Conservation (phyloP, 1,284 basidiomycete species). For the Mrakiaceae sp. region DNA sequence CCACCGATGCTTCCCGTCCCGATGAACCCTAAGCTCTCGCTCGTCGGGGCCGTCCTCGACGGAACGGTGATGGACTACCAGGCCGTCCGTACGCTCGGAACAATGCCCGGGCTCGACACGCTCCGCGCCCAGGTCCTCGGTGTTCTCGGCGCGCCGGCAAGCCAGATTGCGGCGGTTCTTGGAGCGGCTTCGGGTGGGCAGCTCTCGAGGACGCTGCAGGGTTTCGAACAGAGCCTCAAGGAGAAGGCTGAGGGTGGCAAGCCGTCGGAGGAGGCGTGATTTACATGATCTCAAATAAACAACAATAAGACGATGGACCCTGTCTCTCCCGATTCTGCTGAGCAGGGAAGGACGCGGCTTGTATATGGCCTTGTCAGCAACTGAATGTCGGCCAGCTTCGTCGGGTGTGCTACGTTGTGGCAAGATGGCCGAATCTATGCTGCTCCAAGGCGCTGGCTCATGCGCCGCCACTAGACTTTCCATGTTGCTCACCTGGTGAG, state of each 20-base stretch:
- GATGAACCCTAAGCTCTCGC: conserved; percentile 9
- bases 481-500: too few relatives aligned
- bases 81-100: conserved; percentile 49
- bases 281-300: too few relatives aligned
- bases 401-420: too few relatives aligned
- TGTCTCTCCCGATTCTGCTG: too few relatives aligned
- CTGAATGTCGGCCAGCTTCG: too few relatives aligned
- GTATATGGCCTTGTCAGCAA: too few relatives aligned
- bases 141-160: conserved; percentile 54
- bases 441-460: too few relatives aligned
- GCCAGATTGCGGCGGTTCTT: conserved; percentile 55
- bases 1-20: conserved; percentile 40
- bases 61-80: conserved; percentile 51
- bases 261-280: neutral
- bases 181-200: conserved; percentile 60
- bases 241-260: conserved; percentile 44
- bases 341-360: too few relatives aligned
- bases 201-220: conserved; percentile 62
- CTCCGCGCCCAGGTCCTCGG: conserved; percentile 63
- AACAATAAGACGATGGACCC: too few relatives aligned
- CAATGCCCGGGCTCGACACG: conserved; percentile 56
- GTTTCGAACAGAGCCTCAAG: conserved; percentile 58
- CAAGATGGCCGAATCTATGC: too few relatives aligned
- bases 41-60: conserved; percentile 58
- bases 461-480: too few relatives aligned